A percentile compares a stretch with the other conserved stretches of the same genome.
phyloP scores from a whole-genome alignment of 2,329 filamentous ascomycete genomes.

The Orbilia ellipsospora region DNA sequence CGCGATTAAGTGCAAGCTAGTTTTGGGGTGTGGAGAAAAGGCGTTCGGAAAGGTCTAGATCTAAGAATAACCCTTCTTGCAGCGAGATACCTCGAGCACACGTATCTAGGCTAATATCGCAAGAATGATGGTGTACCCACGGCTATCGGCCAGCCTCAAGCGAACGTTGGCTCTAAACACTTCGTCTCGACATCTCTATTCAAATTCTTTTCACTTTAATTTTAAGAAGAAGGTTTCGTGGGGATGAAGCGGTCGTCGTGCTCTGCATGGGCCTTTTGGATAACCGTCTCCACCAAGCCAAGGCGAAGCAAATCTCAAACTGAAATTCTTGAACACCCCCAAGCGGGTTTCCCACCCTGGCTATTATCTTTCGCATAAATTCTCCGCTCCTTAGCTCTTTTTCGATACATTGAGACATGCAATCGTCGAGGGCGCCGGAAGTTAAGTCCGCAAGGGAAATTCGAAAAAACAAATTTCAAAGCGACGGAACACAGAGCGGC shows the following conservation, averaged over 20 bases:
- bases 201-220: neutral
- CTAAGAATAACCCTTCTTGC: conserved; percentile 47
- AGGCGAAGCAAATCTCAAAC: conserved; percentile 1
- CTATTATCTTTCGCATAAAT: conserved; percentile 12
- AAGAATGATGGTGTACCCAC: conserved; percentile 39
- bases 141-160: conserved; percentile 50
- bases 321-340: neutral
- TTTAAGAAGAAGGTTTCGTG: neutral
- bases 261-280: neutral
- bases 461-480: neutral
- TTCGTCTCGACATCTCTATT: conserved; percentile 23
- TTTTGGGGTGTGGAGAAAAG: conserved; percentile 14
- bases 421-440: neutral
- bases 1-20: conserved; percentile 33
- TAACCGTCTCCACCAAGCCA: neutral
- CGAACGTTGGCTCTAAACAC: conserved; percentile 39
- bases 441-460: too few species aligned
- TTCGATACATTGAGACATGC: conserved; percentile 46
- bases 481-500: neutral
- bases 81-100: conserved; percentile 26
- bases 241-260: neutral
- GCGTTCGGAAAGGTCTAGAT: neutral
- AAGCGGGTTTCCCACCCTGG: neutral
- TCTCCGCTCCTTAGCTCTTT: conserved; percentile 26
- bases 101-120: conserved; percentile 34